Base-by-base conservation (phyloP, 805 yeast genomes). In the Metschnikowia cubensis region DNA sequence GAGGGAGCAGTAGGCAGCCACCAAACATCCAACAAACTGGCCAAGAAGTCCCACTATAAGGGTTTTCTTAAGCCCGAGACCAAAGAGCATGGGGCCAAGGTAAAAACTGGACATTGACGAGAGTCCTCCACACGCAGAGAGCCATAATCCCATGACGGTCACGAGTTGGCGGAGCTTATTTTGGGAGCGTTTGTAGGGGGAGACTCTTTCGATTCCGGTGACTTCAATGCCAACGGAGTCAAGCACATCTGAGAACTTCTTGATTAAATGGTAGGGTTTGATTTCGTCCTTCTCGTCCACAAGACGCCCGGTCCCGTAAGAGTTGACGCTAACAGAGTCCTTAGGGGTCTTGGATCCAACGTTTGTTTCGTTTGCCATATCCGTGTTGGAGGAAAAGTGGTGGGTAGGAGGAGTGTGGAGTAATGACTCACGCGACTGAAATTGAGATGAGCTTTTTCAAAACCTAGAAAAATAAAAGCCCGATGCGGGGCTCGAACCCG, bases 21-120 rank as follows among this genome's bases (percentile, higher is more conserved):
- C 71, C 6, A 77, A 64, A 61, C 94, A 84, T 0, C 97, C 97
- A 2, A 86, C 58, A 31, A 81, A 64, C 51, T 80, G 79, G 0
- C 89, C 89, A 4, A 82, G 56, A 17, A 85, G 54, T 1, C 95
- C 95, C 17, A 82, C 71, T 3, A 81, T 67, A 53, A 87, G 60
- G 1, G 87, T 70, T 58, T 87, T 85, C 50, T 69, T 78, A 58
- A 87, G 83, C 13, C 89, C 87, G 21, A 89, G 69, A 2, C 80
- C 85, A 61, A 80, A 89, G 2, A 87, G 61, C 45, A 87, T 64
- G 0, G 96, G 88, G 0, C 95, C 94, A 42, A 88, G 68, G 48
- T 86, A 81, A 61, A 80, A 89, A 1, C 94, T 81, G 1, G 96
- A 85, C 90, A 89, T 87, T 0, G 96, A 87, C 2, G 95, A 84